These are phyloP conservation scores for Panaeolus cyanescens DNA, from an alignment of 768 basidiomycete species.

Conservation along the genomic window DNA sequence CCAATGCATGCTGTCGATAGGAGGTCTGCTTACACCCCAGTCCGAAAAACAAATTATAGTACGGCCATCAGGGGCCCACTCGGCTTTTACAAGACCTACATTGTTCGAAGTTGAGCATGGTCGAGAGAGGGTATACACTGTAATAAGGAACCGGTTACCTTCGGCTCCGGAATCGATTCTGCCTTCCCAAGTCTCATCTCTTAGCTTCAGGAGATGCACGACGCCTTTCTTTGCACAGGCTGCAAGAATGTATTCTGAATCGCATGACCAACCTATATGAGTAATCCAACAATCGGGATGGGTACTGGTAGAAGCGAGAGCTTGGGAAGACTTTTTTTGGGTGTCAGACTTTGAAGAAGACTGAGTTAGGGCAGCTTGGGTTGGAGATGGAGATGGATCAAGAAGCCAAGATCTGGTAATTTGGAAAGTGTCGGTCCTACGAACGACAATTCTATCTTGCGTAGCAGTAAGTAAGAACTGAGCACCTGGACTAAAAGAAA, in stretches of 20 bases:
- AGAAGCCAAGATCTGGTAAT: constrained; percentile 82
- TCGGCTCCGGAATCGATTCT: constrained; percentile 82
- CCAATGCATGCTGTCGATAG: not conserved
- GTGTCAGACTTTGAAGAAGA: constrained; percentile 30
- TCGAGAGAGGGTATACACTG: not conserved
- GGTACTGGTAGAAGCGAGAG: constrained; percentile 19
- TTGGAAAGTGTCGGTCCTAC: constrained; percentile 82
- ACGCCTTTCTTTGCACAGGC: constrained; percentile 72
- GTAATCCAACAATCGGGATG: constrained; percentile 54
- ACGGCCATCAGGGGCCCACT: constrained; percentile 89
- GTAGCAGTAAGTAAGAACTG: constrained; percentile 85
- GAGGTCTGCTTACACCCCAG: constrained; percentile 74
- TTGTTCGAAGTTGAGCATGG: constrained; percentile 10
- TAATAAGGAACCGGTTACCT: constrained; percentile 33
- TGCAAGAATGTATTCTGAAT: constrained; percentile 85
- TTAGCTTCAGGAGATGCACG: constrained; percentile 77
- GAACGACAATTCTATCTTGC: constrained; percentile 77
- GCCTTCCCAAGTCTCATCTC: constrained; percentile 78
- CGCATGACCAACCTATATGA: constrained; percentile 83
- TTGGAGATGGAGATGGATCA: constrained; percentile 53
- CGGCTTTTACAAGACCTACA: constrained; percentile 74
- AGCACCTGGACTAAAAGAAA: constrained; percentile 82
- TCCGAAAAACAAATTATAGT: constrained; percentile 89
- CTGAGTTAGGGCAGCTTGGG: constrained; percentile 42
- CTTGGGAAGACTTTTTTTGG: constrained; percentile 20